Conservation (phyloP, 192 early-diverging fungal genomes). For the Chytriomyces sp. region DNA sequence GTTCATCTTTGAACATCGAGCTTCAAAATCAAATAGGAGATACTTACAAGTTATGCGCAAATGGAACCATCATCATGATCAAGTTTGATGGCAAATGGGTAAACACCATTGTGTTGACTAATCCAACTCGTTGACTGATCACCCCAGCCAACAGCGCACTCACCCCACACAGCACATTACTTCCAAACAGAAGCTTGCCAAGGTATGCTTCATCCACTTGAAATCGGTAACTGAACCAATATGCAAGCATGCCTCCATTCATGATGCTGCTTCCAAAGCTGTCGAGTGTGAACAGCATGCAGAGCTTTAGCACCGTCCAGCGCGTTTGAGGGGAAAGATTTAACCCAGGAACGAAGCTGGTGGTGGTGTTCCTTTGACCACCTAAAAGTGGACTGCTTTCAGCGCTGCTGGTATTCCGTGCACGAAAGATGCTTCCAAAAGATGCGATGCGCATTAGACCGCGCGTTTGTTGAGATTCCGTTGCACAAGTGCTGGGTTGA, state of each 20-base stretch:
- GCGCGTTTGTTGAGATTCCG: too few relatives aligned
- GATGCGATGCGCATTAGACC: too few relatives aligned
- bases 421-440: too few relatives aligned
- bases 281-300: slow-evolving; percentile 32
- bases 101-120: slow-evolving; percentile 41
- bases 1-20: too few relatives aligned
- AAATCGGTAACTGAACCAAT: slow-evolving; percentile 37
- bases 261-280: slow-evolving; percentile 30
- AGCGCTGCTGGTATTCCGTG: too few relatives aligned
- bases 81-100: slow-evolving; percentile 39
- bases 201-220: slow-evolving; percentile 31
- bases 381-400: too few relatives aligned
- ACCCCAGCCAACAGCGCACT: slow-evolving; percentile 20
- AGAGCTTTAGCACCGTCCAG: slow-evolving; percentile 26
- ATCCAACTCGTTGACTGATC: slow-evolving; percentile 23
- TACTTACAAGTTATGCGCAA: slow-evolving; percentile 21
- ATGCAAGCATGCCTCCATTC: slow-evolving; percentile 36
- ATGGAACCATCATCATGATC: slow-evolving; percentile 35
- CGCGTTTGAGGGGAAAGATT: slow-evolving; percentile 14
- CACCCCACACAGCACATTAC: slow-evolving; percentile 31
- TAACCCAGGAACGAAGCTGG: neutral
- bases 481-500: too few relatives aligned
- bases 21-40: neutral
- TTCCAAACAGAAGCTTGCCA: slow-evolving; percentile 32
- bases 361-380: too few relatives aligned